phyloP scores from a whole-genome alignment of 306 rosid species.

The Fragaria ananassa region DNA sequence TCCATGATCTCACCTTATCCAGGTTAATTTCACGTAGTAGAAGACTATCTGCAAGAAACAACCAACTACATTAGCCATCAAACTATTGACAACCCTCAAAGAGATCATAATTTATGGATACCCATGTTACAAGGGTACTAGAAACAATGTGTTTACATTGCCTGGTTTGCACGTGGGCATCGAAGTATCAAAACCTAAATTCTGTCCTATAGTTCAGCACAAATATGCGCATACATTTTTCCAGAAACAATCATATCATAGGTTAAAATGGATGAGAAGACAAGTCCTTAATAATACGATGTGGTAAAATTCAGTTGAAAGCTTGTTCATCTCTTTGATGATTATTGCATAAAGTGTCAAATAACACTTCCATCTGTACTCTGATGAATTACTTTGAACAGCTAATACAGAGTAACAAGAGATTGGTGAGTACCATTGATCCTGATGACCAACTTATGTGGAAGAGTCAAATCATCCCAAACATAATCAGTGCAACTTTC shows the following conservation, averaged over 20 bases:
- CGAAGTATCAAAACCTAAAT: background rate
- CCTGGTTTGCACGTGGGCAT: background rate
- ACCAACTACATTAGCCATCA: conserved; percentile 17
- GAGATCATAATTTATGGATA: background rate
- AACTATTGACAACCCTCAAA: conserved; percentile 6
- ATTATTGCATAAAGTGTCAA: conserved; percentile 10
- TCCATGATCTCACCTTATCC: conserved; percentile 89
- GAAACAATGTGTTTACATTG: background rate
- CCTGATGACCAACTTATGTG: conserved; percentile 62
- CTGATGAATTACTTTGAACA: conserved; percentile 6
- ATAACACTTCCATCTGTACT: background rate
- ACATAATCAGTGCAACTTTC: conserved; percentile 64
- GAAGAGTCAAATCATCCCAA: conserved; percentile 94
- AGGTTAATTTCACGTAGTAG: conserved; percentile 71
- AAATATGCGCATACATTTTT: background rate
- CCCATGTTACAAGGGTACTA: conserved; percentile 10
- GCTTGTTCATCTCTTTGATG: conserved; percentile 13
- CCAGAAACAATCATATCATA: background rate
- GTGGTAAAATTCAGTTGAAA: background rate
- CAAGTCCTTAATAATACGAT: background rate
- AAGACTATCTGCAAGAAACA: conserved; percentile 56
- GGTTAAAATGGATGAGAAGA: conserved; percentile 12
- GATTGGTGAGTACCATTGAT: conserved; percentile 49
- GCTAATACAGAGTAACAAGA: conserved; percentile 14
- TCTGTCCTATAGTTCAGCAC: background rate